Evolutionary conservation across 306 rosid species (phyloP).

Genomic region (Rubus idaeus): DNA sequence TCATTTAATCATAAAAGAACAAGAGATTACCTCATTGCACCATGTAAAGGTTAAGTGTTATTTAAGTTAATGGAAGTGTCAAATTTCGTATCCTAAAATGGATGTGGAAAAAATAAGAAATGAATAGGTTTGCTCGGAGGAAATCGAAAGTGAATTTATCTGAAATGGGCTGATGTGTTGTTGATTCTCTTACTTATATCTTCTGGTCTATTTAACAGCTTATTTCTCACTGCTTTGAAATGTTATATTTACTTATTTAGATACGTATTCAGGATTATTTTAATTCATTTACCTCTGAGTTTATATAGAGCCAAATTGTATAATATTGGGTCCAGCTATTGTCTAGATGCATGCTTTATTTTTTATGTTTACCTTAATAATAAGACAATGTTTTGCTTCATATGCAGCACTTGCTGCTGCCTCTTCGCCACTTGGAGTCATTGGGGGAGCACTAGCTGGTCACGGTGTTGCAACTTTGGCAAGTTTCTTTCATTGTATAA

Average conservation of each 20-base stretch:
- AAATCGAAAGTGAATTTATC: neutral
- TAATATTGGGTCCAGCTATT: slow-evolving; percentile 1
- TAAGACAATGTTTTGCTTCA: slow-evolving; percentile 20
- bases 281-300: neutral
- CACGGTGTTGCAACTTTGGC: slow-evolving; percentile 92
- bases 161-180: neutral
- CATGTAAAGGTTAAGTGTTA: neutral
- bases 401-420: slow-evolving; percentile 94
- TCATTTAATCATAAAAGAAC: neutral
- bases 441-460: slow-evolving; percentile 94
- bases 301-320: neutral
- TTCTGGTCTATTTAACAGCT: neutral
- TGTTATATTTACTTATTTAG: neutral
- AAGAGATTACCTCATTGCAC: slow-evolving; percentile 1
- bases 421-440: slow-evolving; percentile 94
- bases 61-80: neutral
- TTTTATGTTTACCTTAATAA: neutral
- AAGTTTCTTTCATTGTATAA: slow-evolving; percentile 24
- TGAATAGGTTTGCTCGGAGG: neutral
- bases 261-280: neutral
- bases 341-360: neutral
- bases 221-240: neutral
- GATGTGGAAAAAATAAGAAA: no score
- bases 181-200: neutral
- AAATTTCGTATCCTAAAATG: neutral